Evolutionary conservation across 495 filamentous ascomycete genomes (phyloP).

Genomic region (Pyronema domesticum): DNA sequence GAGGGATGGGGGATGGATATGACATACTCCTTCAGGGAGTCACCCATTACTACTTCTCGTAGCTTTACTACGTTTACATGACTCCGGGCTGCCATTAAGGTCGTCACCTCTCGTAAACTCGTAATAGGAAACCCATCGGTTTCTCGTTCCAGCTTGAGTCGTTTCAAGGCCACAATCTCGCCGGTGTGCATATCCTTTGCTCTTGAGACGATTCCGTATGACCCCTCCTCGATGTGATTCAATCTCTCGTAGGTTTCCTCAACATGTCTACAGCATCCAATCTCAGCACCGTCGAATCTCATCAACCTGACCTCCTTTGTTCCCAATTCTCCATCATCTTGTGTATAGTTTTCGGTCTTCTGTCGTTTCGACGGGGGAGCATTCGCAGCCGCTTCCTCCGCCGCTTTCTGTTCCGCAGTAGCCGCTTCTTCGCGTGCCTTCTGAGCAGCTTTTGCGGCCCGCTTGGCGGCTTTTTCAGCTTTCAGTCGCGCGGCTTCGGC

Average conservation of each 20-base stretch:
- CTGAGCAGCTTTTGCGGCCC: slow-evolving; percentile 67
- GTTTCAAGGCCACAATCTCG: slow-evolving; percentile 80
- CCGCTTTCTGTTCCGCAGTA: slow-evolving; percentile 20
- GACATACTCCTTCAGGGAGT: slow-evolving; percentile 56
- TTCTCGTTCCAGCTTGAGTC: slow-evolving; percentile 77
- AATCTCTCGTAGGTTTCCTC: slow-evolving; percentile 72
- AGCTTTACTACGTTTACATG: slow-evolving; percentile 67
- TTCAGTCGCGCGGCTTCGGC: slow-evolving; percentile 54
- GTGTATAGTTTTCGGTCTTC: slow-evolving; percentile 25
- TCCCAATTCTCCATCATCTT: slow-evolving; percentile 24
- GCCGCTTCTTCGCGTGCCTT: slow-evolving; percentile 48
- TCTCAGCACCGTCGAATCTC: slow-evolving; percentile 49
- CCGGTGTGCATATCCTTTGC: slow-evolving; percentile 65
- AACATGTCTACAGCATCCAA: slow-evolving; percentile 61
- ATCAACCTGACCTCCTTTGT: slow-evolving; percentile 35
- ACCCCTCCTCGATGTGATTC: slow-evolving; percentile 94
- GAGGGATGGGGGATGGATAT: neutral
- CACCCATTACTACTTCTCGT: slow-evolving; percentile 71
- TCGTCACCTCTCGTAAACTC: slow-evolving; percentile 75
- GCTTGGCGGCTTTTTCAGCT: slow-evolving; percentile 79
- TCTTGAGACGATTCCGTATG: slow-evolving; percentile 85
- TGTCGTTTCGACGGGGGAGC: slow-evolving; percentile 30
- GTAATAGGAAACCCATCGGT: slow-evolving; percentile 79
- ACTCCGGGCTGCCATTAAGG: slow-evolving; percentile 36
- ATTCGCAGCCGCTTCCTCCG: slow-evolving; percentile 9